Conservation (phyloP, 2,329 filamentous ascomycete species). For the Coniosporium tulheliwenetii region DNA sequence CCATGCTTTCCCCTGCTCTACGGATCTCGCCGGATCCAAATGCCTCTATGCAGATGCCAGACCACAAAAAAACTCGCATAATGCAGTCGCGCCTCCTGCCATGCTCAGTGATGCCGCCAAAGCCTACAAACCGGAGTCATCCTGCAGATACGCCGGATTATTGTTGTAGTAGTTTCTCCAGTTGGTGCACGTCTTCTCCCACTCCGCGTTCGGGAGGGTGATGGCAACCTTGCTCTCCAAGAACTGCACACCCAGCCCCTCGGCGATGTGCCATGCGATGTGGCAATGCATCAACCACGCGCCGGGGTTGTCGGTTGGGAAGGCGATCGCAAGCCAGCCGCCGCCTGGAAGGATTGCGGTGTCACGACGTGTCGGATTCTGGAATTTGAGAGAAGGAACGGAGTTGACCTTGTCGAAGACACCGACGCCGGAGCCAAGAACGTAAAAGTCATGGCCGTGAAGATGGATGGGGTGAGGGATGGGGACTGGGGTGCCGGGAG, state of each 20-base stretch:
- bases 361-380: conserved; percentile 34
- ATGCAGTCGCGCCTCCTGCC: too few relatives aligned
- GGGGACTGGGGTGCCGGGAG: conserved; percentile 14
- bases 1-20: too few relatives aligned
- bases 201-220: conserved; percentile 9
- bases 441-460: conserved; percentile 13
- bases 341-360: conserved; percentile 26
- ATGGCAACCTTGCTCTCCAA: conserved; percentile 26
- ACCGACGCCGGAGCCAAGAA: conserved; percentile 11
- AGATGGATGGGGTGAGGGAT: conserved; percentile 25
- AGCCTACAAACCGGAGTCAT: conserved; percentile 22
- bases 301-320: conserved; percentile 35
- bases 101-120: too few relatives aligned
- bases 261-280: conserved; percentile 46
- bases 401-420: conserved; percentile 12
- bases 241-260: conserved; percentile 41
- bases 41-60: too few relatives aligned
- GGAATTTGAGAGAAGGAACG: conserved; percentile 15
- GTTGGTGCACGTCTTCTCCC: conserved; percentile 14
- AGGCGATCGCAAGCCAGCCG: conserved; percentile 35
- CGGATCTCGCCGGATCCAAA: too few relatives aligned
- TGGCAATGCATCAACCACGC: conserved; percentile 33
- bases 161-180: conserved; percentile 19
- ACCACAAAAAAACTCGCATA: too few relatives aligned
- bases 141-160: conserved; percentile 16